These are phyloP conservation scores for Macadamia integrifolia DNA, from an alignment of 164 flowering plant species.

Conservation along the genomic window DNA sequence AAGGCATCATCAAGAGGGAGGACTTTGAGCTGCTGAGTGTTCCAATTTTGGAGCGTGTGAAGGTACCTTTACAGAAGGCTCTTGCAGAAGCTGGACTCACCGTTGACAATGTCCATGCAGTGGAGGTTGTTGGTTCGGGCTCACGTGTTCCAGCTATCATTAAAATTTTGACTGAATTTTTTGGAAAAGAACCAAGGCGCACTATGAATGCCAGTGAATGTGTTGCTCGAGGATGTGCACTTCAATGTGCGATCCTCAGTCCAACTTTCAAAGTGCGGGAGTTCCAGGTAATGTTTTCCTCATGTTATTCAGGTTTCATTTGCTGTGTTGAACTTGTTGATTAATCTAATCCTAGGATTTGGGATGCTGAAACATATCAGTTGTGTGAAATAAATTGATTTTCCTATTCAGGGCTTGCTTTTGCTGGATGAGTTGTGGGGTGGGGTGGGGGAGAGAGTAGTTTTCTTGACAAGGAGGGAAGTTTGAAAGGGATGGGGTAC, in stretches of 20 bases:
- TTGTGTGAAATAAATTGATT: no score
- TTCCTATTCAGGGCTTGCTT: no score
- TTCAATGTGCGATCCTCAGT: conserved; percentile 85
- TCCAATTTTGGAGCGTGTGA: conserved; percentile 83
- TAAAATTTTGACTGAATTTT: conserved; percentile 71
- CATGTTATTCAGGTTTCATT: neutral
- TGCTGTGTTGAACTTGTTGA: neutral
- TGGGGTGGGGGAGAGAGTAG: no score
- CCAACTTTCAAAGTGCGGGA: conserved; percentile 92
- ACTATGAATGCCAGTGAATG: conserved; percentile 98
- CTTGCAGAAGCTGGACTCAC: conserved; percentile 74
- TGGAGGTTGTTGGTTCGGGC: conserved; percentile 88
- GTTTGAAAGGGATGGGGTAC: no score
- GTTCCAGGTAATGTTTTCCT: conserved; percentile 51
- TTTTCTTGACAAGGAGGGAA: no score
- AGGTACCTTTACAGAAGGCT: conserved; percentile 72
- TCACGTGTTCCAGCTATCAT: conserved; percentile 89
- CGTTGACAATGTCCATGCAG: conserved; percentile 58
- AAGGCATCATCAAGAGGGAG: conserved; percentile 76
- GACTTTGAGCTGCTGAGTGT: conserved; percentile 73
- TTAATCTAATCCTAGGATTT: no score
- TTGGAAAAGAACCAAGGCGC: conserved; percentile 85
- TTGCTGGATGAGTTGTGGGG: no score
- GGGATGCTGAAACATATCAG: no score
- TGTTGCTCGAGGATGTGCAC: conserved; percentile 80